phyloP scores from a whole-genome alignment of 1,139 yeast species.

The Suhomyces panamericanus region DNA sequence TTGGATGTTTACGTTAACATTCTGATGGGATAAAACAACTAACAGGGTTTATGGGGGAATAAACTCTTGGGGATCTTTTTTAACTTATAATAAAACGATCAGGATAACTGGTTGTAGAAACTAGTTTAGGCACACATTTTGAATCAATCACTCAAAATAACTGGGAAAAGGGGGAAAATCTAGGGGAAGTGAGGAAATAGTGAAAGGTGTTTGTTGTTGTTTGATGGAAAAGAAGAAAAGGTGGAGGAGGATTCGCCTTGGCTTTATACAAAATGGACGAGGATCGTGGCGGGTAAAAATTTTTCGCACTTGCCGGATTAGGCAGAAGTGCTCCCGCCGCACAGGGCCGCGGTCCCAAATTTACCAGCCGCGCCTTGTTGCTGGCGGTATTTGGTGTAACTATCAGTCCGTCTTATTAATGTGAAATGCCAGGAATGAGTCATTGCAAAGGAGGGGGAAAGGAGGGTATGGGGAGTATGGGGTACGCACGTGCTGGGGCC shows the following conservation, averaged over 20 bases:
- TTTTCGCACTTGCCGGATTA: slow-evolving; percentile 11
- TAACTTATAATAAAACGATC: slow-evolving; percentile 13
- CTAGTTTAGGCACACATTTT: slow-evolving; percentile 41
- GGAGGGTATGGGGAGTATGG: too few species aligned
- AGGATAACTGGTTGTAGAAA: slow-evolving; percentile 12
- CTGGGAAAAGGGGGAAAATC: slow-evolving; percentile 6
- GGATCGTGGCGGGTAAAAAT: slow-evolving; percentile 13
- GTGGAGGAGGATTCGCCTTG: slow-evolving; percentile 3
- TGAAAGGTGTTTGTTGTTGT: neutral
- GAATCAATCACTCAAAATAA: slow-evolving; percentile 13
- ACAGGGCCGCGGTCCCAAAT: slow-evolving; percentile 2
- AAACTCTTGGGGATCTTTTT: slow-evolving; percentile 11
- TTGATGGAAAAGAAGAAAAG: slow-evolving; percentile 5
- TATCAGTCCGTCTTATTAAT: slow-evolving; percentile 11
- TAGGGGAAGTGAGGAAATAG: slow-evolving; percentile 8
- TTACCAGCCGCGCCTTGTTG: slow-evolving; percentile 3
- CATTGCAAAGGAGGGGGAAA: slow-evolving; percentile 1
- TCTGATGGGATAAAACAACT: slow-evolving; percentile 21
- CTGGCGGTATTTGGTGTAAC: slow-evolving; percentile 1
- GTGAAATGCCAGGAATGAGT: slow-evolving; percentile 3
- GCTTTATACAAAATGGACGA: slow-evolving; percentile 10
- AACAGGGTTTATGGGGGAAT: slow-evolving; percentile 10
- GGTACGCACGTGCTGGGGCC: too few species aligned
- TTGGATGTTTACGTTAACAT: slow-evolving; percentile 14
- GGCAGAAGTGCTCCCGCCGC: slow-evolving; percentile 6